Evolutionary conservation across 768 basidiomycete species (phyloP).

Genomic region (Lactarius sanguifluus): DNA sequence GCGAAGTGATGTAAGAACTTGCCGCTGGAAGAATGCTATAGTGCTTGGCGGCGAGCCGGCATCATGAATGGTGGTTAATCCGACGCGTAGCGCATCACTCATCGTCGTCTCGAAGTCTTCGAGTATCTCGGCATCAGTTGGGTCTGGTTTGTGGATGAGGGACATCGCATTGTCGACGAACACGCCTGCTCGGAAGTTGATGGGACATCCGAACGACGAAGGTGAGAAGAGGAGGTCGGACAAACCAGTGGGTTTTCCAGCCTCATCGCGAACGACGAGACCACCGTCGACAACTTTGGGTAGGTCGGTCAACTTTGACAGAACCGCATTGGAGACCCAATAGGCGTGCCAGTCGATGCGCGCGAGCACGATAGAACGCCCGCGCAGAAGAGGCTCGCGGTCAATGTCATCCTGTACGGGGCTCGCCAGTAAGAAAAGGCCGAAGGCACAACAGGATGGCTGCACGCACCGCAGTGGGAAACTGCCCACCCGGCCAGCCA

Average conservation of each 20-base stretch:
- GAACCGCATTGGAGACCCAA: conserved; percentile 79
- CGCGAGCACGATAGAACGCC: conserved; percentile 67
- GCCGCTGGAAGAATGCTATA: conserved; percentile 69
- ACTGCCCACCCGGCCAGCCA: conserved; percentile 53
- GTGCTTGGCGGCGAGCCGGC: conserved; percentile 53
- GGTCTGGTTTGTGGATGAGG: conserved; percentile 65
- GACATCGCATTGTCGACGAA: conserved; percentile 88
- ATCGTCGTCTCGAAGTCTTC: conserved; percentile 66
- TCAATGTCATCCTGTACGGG: conserved; percentile 65
- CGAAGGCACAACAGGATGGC: neutral
- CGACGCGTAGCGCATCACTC: conserved; percentile 68
- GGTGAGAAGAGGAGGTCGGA: conserved; percentile 4
- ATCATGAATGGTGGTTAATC: conserved; percentile 87
- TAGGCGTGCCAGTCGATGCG: conserved; percentile 83
- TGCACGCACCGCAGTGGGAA: conserved; percentile 66
- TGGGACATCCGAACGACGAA: neutral
- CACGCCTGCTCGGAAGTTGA: conserved; percentile 45
- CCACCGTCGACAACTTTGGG: conserved; percentile 72
- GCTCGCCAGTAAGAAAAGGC: neutral
- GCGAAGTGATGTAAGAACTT: conserved; percentile 30
- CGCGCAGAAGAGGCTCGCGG: conserved; percentile 61
- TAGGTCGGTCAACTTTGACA: conserved; percentile 61
- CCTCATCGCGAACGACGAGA: conserved; percentile 57
- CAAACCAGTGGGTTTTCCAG: conserved; percentile 69
- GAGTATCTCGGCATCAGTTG: conserved; percentile 54